These are phyloP conservation scores for Peronospora belbahrii DNA, from an alignment of 352 stramenopile genomes.

Conservation along the genomic window DNA sequence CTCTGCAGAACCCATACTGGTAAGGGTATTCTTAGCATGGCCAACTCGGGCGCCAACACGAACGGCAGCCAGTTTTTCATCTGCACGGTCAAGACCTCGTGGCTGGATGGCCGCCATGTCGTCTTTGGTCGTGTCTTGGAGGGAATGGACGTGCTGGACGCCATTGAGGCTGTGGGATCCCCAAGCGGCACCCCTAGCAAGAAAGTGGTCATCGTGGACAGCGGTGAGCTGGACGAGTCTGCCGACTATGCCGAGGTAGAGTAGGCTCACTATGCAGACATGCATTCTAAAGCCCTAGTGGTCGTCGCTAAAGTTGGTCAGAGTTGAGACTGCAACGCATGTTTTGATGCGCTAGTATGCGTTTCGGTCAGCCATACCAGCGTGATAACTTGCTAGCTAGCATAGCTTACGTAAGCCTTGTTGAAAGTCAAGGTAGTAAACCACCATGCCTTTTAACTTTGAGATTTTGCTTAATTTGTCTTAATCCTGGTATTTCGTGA, in stretches of 20 bases:
- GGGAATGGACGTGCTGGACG: slow-evolving; percentile 94
- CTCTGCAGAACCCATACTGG: slow-evolving; percentile 57
- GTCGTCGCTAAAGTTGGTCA: too few species aligned
- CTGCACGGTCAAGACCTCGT: slow-evolving; percentile 87
- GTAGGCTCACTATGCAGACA: slow-evolving; percentile 7
- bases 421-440: too few species aligned
- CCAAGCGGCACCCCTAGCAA: slow-evolving; percentile 81
- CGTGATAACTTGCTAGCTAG: too few species aligned
- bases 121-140: slow-evolving; percentile 93
- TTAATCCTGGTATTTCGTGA: too few species aligned
- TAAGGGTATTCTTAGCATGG: slow-evolving; percentile 72
- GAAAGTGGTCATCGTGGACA: slow-evolving; percentile 91
- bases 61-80: slow-evolving; percentile 99
- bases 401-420: too few species aligned
- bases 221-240: slow-evolving; percentile 79
- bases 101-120: slow-evolving; percentile 82
- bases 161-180: slow-evolving; percentile 92
- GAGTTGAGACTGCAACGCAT: too few species aligned
- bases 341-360: too few species aligned
- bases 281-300: neutral
- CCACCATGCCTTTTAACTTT: too few species aligned
- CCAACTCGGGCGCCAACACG: slow-evolving; percentile 77
- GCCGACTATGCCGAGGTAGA: slow-evolving; percentile 48
- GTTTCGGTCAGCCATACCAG: too few species aligned
- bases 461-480: too few species aligned